Base-by-base conservation (phyloP, 1,284 basidiomycete species). In the Testicularia cyperi region DNA sequence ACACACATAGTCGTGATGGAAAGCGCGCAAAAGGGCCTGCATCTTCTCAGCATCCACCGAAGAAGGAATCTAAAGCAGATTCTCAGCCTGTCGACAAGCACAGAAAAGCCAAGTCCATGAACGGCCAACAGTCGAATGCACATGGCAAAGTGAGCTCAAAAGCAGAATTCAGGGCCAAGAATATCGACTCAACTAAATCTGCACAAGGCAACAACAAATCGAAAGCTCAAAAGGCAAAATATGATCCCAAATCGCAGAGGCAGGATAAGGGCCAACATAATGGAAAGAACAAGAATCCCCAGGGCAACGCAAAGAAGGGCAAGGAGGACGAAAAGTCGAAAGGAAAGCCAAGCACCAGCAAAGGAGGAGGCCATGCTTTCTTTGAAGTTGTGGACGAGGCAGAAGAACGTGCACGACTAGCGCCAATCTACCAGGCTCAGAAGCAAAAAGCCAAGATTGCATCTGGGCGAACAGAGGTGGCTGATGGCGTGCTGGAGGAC, bases 401-500 rank as follows among this genome's bases (percentile, higher is more conserved):
- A n/a, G 38, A 31, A 2, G 57, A 61, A 25, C 46, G 40, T 29
- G 39, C 32, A 1, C 57, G 57, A 3, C 43, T 61, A 6, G 49
- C 57, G 9, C 51, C 51, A 10, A 49, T 61, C 37, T 45, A 61
- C 57, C 51, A 61, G 31, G 35, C 44, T 7, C 35, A 37, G 15
- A 61, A 54, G 25, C 37, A 54, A 25, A 42, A 32, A 6, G 51
- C 51, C 36, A 49, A 55, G 51, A 61, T 61, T 37, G 48, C 46
- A 35, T 39, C 51, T 4, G 57, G 57, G 4, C 51, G 57, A 18
- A 55, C 48, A 13, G 36, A 54, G 23, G 45, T 61, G 7, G 38
- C 57, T 4, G 57, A 54, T 20, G 57, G 57, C 16, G 57, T 61
- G 15, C 40, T 61, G 6, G 57, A 61, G 32, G 57, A 61, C 21